Conservation (phyloP, 1,284 basidiomycete species). For the Sporisorium sorghi region DNA sequence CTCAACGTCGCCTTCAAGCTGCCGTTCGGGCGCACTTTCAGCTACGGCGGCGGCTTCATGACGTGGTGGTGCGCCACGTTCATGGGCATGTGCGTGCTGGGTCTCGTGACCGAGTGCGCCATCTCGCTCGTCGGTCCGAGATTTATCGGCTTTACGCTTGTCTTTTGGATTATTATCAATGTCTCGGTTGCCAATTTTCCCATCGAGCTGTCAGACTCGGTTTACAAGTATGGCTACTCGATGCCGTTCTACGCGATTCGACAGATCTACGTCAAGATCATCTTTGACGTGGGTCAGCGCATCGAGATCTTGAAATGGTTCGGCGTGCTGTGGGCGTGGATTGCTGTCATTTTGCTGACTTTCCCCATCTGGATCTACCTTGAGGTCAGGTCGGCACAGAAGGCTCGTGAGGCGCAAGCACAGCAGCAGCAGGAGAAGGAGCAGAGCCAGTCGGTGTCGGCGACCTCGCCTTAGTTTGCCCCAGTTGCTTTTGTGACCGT, state of each 20-base stretch:
- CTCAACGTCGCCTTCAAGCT: conserved; percentile 64
- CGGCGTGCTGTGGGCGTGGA: conserved; percentile 65
- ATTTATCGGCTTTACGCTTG: conserved; percentile 59
- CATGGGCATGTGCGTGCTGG: conserved; percentile 58
- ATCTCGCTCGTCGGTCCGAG: conserved; percentile 55
- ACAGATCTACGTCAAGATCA: conserved; percentile 58
- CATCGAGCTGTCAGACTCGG: conserved; percentile 44
- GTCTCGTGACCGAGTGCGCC: conserved; percentile 55
- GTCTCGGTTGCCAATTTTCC: conserved; percentile 58
- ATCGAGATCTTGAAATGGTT: conserved; percentile 59
- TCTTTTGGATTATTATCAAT: conserved; percentile 64
- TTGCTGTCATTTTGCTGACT: conserved; percentile 54
- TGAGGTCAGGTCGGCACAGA: conserved; percentile 35
- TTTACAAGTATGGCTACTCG: conserved; percentile 61
- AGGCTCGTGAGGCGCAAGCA: conserved; percentile 25
- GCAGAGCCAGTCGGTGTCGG: conserved; percentile 1
- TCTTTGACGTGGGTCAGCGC: conserved; percentile 60
- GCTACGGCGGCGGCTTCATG: conserved; percentile 66
- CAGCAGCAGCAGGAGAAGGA: conserved; percentile 15
- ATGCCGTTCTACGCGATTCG: conserved; percentile 66
- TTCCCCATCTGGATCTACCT: conserved; percentile 60
- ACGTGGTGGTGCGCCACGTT: conserved; percentile 58
- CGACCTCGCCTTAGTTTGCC: neutral
- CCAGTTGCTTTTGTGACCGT: neutral
- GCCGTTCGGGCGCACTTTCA: conserved; percentile 51